Evolutionary conservation across 129 eudicot species (phyloP), one percentile per base, ranked within the genome.

Genomic region (Flaveria trinervia): DNA sequence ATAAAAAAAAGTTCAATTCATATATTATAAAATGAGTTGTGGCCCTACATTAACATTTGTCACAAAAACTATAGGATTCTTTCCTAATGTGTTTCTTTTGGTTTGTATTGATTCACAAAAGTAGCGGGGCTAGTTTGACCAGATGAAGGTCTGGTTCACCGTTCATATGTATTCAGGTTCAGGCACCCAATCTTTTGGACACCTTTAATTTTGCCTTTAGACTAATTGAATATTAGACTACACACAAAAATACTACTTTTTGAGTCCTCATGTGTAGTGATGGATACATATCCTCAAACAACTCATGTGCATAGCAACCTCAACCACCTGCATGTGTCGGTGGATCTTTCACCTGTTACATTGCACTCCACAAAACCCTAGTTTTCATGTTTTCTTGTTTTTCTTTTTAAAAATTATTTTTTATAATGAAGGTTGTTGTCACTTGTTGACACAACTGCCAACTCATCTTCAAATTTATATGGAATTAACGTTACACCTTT

Each of bases 1-100:
- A 36, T 36, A 36, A 36, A 5, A 36, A 0, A 1, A 36, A 0
- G 5, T 36, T 0, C 41, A 36, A 5, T 36, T 36, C 8, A 17
- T 55, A 55, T 18, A 55, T 8, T 7, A 18, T 9, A 70, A 78
- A 78, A 66, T 49, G 46, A 59, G 22, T 33, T 62, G 66, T 79
- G 77, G 77, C 77, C 65, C 72, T 61, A 71, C 77, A 36, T 62
- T n/a, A 36, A 50, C 73, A 79, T 72, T 60, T 79, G 54, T 18
- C 83, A 62, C 23, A 1, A 2, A 2, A 26, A 36, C 51, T 64
- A 56, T 64, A 56, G 23, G 13, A 44, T 1, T 23, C 30, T 20
- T 72, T 64, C 23, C 57, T 68, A 33, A 0, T 44, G 41, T 36
- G 41, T 39, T 13, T 46, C 28, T 39, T 15, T 26, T 62, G 46